phyloP scores from a whole-genome alignment of 768 basidiomycete genomes.

The Serendipita vermifera region DNA sequence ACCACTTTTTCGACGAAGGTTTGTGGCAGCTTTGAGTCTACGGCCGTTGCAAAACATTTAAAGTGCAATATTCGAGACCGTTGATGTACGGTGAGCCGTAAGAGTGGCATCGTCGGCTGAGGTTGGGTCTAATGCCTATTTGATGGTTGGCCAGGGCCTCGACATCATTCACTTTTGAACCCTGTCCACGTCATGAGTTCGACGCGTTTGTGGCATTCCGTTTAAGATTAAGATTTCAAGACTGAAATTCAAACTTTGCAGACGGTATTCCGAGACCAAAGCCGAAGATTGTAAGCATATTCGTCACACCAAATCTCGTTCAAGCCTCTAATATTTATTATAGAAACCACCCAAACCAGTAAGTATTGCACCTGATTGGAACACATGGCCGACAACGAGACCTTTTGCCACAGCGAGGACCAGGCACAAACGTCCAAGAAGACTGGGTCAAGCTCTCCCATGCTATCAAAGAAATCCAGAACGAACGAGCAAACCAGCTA shows the following conservation, averaged over 20 bases:
- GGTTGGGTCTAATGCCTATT: not conserved
- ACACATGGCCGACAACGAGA: not conserved
- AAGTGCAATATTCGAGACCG: conserved; percentile 1
- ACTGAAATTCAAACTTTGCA: not conserved
- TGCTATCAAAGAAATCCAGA: conserved; percentile 90
- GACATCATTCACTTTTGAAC: not conserved
- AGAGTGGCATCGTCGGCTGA: not conserved
- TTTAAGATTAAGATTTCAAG: not conserved
- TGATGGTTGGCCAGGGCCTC: not conserved
- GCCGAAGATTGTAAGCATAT: not conserved
- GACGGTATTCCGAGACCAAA: not conserved
- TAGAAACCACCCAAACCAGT: conserved; percentile 18
- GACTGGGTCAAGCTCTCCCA: conserved; percentile 69
- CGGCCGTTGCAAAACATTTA: not conserved
- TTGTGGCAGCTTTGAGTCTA: conserved; percentile 39
- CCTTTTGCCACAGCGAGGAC: conserved; percentile 41
- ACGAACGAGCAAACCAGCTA: conserved; percentile 79
- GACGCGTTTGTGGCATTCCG: not conserved
- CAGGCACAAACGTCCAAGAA: conserved; percentile 63
- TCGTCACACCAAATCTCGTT: not conserved
- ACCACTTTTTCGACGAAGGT: conserved; percentile 96
- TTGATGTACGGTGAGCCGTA: not conserved
- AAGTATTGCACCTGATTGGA: not conserved
- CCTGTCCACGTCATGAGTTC: not conserved
- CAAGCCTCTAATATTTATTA: not conserved